Evolutionary conservation across 2,329 filamentous ascomycete genomes (phyloP).

Genomic region (Raffaelea deltoideospora): DNA sequence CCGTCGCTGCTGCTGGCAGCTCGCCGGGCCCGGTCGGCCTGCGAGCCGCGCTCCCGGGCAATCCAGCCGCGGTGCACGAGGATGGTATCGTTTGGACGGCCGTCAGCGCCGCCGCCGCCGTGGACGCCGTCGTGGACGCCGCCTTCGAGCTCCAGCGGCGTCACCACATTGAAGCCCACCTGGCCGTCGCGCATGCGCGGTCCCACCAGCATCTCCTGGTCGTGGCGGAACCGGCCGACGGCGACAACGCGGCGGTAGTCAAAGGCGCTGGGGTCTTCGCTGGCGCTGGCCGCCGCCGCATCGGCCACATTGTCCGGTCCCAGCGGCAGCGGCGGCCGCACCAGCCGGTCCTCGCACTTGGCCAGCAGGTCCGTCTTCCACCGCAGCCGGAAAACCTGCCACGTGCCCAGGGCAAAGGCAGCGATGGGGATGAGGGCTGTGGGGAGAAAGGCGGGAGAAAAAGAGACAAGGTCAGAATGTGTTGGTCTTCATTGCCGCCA

Average conservation of each 20-base stretch:
- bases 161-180: slow-evolving; percentile 83
- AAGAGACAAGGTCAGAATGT: too few relatives aligned
- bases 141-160: slow-evolving; percentile 52
- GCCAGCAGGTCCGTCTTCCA: slow-evolving; percentile 93
- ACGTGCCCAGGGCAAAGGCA: slow-evolving; percentile 78
- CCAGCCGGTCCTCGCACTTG: slow-evolving; percentile 79
- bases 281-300: slow-evolving; percentile 1
- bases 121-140: not conserved
- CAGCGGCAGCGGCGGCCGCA: slow-evolving; percentile 71
- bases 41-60: slow-evolving; percentile 52
- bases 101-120: slow-evolving; percentile 12
- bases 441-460: not conserved
- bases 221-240: slow-evolving; percentile 61
- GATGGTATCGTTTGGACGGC: slow-evolving; percentile 33
- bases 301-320: slow-evolving; percentile 58
- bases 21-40: slow-evolving; percentile 44
- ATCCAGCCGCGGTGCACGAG: slow-evolving; percentile 92
- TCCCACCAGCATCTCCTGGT: slow-evolving; percentile 91
- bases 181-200: slow-evolving; percentile 79
- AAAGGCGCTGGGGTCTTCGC: slow-evolving; percentile 42
- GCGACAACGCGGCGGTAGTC: slow-evolving; percentile 78
- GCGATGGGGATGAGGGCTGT: slow-evolving; percentile 75
- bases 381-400: slow-evolving; percentile 83
- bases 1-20: too few relatives aligned
- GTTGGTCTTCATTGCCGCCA: too few relatives aligned